phyloP scores from a whole-genome alignment of 2,329 filamentous ascomycete genomes.

The Immersiporthe knoxdaviesiana region DNA sequence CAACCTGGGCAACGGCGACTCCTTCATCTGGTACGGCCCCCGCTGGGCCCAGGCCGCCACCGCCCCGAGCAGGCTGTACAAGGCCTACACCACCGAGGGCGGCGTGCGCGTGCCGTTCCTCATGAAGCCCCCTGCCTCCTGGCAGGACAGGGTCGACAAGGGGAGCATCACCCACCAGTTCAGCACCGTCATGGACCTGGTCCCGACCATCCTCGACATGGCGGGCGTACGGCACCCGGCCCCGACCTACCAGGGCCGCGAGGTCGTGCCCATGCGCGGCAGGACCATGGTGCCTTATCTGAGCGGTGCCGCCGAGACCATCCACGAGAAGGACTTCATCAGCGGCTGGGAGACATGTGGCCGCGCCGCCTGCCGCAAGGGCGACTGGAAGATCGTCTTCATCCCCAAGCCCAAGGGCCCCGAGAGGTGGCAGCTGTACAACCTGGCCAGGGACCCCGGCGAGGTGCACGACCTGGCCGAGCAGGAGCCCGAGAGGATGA shows the following conservation, averaged over 20 bases:
- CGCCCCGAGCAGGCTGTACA: conserved; percentile 36
- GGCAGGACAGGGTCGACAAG: conserved; percentile 34
- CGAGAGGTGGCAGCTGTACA: conserved; percentile 54
- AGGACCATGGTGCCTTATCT: conserved; percentile 42
- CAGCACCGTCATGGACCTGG: conserved; percentile 56
- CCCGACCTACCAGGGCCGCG: conserved; percentile 47
- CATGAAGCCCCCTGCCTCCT: conserved; percentile 35
- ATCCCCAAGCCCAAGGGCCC: conserved; percentile 53
- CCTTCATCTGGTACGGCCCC: conserved; percentile 62
- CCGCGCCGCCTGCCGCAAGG: conserved; percentile 40
- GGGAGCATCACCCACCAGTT: conserved; percentile 51
- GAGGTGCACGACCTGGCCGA: conserved; percentile 46
- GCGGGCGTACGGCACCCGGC: conserved; percentile 55
- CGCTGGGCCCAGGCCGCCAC: conserved; percentile 51
- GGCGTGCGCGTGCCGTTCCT: conserved; percentile 58
- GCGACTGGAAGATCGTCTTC: conserved; percentile 48
- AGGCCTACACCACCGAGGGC: conserved; percentile 48
- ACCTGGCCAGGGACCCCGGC: conserved; percentile 48
- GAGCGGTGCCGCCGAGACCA: conserved; percentile 33
- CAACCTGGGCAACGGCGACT: conserved; percentile 57
- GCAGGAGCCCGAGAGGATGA: conserved; percentile 38
- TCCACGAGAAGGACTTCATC: conserved; percentile 43
- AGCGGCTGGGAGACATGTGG: conserved; percentile 44
- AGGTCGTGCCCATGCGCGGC: conserved; percentile 41
- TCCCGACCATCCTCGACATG: conserved; percentile 53